Evolutionary conservation across 179 eudicot genomes (phyloP), one percentile per base, ranked within the genome.

Genomic region (Corrigiola litoralis): DNA sequence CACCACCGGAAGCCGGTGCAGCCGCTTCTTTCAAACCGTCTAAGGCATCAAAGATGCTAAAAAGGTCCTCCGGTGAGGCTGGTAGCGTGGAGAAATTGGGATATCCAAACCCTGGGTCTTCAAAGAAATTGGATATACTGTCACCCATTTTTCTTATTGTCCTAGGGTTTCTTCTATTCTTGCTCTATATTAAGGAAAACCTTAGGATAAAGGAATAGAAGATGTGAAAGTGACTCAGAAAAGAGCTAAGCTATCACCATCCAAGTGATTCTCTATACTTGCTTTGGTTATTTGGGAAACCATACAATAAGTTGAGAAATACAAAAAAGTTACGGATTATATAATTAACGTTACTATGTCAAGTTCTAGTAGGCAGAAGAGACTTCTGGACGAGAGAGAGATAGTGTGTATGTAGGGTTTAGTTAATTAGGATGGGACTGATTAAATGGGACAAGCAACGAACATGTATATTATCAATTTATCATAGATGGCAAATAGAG

Each of bases 21-120:
- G 48, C 42, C 16, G 51, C 53, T 4, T 67, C 72, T 51, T 54
- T 60, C 33, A 67, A 50, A 27, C 70, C 72, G 54, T 83, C 98
- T 27, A 85, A 68, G 23, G 82, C 87, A 42, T 87, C 98, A n/a
- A 92, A 85, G 61, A 89, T 71, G 70, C 90, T 84, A 63, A 89
- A 92, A 37, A 92, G 77, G 11, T 92, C 89, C 2, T 85, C 91
- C 12, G 84, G 79, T 0, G 81, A 66, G 2, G 75, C 47, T 1
- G 75, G 61, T 0, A 72, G 37, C 24, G 63, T 76, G 0, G 74
- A 50, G 51, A 69, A 61, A 29, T 45, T 18, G 17, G 72, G 33
- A 5, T 59, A 76, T 2, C 73, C 77, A 5, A 80, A 74, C 11
- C 78, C 82, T 4, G 85, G 65, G 0, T 80, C 80, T 7, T 77